Conservation (phyloP, 1,284 basidiomycete species). For the Pseudozyma sp. region DNA sequence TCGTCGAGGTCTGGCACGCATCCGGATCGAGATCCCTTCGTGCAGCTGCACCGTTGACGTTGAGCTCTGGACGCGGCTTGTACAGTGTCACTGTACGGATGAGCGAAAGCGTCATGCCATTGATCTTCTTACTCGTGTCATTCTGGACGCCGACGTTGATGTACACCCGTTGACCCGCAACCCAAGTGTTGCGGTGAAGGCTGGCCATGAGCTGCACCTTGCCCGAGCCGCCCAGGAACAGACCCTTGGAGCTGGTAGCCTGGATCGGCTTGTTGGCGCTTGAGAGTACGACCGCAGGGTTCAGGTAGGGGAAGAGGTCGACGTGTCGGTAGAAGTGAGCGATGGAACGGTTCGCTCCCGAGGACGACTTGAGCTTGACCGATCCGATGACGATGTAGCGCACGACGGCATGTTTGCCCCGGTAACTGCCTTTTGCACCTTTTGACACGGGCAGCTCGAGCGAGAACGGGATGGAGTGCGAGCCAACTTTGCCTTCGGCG, state of each 20-base stretch:
- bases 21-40: conserved; percentile 56
- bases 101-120: conserved; percentile 77
- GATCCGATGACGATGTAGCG: conserved; percentile 87
- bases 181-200: conserved; percentile 82
- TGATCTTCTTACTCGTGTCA: conserved; percentile 73
- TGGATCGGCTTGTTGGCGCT: conserved; percentile 76
- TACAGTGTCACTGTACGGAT: conserved; percentile 80
- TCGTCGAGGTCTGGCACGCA: conserved; percentile 60
- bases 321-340: conserved; percentile 92
- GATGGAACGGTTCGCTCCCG: conserved; percentile 74
- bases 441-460: conserved; percentile 78
- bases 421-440: conserved; percentile 79
- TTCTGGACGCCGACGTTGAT: conserved; percentile 80
- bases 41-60: conserved; percentile 57
- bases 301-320: conserved; percentile 83
- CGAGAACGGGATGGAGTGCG: conserved; percentile 81
- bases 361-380: conserved; percentile 81
- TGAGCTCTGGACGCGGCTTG: conserved; percentile 73
- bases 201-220: conserved; percentile 80
- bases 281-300: conserved; percentile 77
- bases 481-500: conserved; percentile 72
- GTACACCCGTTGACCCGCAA: conserved; percentile 85
- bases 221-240: conserved; percentile 75
- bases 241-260: conserved; percentile 74
- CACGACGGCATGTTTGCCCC: conserved; percentile 76